These are phyloP conservation scores for Gaeumannomyces tritici DNA, from an alignment of 2,329 filamentous ascomycete species.

Conservation along the genomic window DNA sequence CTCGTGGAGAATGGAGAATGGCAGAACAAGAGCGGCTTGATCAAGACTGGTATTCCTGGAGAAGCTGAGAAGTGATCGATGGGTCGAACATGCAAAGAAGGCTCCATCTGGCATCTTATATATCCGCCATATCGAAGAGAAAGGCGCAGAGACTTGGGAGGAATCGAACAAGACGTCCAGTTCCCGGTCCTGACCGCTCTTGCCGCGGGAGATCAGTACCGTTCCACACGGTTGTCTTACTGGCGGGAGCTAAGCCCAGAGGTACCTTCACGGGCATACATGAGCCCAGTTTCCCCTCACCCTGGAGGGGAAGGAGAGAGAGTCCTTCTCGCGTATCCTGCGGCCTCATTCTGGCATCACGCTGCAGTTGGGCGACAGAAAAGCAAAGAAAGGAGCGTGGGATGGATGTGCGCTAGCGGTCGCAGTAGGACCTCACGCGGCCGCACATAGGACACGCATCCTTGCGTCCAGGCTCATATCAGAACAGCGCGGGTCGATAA, in stretches of 20 bases:
- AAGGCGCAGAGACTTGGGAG: neutral
- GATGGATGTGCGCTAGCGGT: neutral
- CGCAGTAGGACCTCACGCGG: neutral
- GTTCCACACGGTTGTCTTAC: neutral
- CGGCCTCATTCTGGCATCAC: neutral
- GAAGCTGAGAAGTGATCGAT: neutral
- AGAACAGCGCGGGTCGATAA: neutral
- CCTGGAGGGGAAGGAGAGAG: neutral
- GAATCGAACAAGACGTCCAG: neutral
- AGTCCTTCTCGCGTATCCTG: neutral
- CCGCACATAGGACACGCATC: neutral
- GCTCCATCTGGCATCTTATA: neutral
- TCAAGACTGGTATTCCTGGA: neutral
- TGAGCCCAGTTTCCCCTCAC: neutral
- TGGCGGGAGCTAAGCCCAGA: neutral
- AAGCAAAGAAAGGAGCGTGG: neutral
- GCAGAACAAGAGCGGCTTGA: neutral
- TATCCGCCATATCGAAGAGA: neutral
- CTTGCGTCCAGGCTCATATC: neutral
- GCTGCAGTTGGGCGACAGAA: neutral
- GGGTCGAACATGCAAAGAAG: neutral
- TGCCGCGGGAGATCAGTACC: neutral
- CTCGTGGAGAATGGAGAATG: neutral
- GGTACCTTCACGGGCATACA: neutral
- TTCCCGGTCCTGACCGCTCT: neutral